A percentile compares a stretch with the other conserved stretches of the same genome.
Conservation (phyloP, 345 rosid genomes). For the Salix purpurea region DNA sequence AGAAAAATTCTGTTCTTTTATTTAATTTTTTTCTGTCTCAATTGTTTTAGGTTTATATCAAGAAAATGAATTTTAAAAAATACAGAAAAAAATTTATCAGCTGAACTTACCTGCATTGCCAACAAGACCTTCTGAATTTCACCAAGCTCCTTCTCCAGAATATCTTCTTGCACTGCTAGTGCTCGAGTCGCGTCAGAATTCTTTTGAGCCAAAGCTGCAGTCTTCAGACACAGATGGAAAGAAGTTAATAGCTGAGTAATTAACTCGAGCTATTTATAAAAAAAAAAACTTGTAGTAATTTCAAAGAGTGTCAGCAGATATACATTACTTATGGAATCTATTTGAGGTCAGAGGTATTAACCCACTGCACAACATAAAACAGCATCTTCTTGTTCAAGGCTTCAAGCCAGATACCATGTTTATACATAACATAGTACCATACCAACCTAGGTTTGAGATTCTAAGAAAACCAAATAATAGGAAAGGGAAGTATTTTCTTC, state of each 20-base stretch:
- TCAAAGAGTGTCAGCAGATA: not conserved
- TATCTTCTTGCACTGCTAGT: constrained; percentile 70
- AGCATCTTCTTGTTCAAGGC: not conserved
- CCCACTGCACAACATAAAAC: not conserved
- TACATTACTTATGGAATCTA: not conserved
- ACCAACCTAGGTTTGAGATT: not conserved
- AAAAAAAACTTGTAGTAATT: constrained; percentile 2
- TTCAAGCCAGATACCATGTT: not conserved
- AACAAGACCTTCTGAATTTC: constrained; percentile 88
- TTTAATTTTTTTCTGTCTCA: no score
- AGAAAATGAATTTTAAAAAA: no score
- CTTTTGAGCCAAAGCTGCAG: constrained; percentile 94
- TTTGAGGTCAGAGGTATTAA: not conserved
- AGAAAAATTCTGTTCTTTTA: no score
- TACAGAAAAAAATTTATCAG: not conserved
- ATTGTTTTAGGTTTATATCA: no score
- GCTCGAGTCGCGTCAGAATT: constrained; percentile 89
- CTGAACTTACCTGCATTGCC: constrained; percentile 79
- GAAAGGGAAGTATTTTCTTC: not conserved
- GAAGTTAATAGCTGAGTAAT: constrained; percentile 2
- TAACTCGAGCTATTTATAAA: not conserved
- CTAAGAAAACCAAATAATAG: not conserved
- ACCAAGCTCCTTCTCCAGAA: constrained; percentile 83
- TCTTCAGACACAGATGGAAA: constrained; percentile 33
- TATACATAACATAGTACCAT: not conserved